Evolutionary conservation across 441 rosid species (phyloP), one percentile per base, ranked within the genome.

Genomic region (Aquilaria agallochum): DNA sequence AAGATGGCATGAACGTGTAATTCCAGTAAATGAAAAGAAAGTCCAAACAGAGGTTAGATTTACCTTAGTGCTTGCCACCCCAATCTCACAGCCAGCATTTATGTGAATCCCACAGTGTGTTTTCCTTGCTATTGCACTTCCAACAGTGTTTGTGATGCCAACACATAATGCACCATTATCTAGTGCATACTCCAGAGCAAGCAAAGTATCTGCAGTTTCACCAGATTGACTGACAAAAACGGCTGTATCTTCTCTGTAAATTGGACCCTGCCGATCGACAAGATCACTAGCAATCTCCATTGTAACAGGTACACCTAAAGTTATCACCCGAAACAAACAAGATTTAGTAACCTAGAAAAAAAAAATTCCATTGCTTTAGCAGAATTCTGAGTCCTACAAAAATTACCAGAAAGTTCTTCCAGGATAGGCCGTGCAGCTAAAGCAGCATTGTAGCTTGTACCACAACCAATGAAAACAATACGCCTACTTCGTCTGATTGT

Each of bases 241-340:
- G 4, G 96, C 97, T 2, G 99, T 95, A 70, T 95, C 99, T 80
- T 95, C 97, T 74, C 99, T 83, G 76, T 89, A 89, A 69, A 95
- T 91, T 31, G 97, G 97, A 75, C 97, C 99, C 74, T 84, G 89
- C 64, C 96, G 61, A 71, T 95, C 99, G 83, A 82, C 72, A n/a
- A 95, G 85, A 83, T 95, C 97, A 72, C 99, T 95, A 56, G 99
- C 97, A 31, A 95, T 83, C 80, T 95, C 99, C 96, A 91, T 91
- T 20, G 96, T 91, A 58, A 91, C 97, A 27, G 97, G 96, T 49
- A 95, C 80, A 67, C 92, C 99, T 91, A 58, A 44, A 61, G 49
- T 62, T 62, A 47, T 56, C 60, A 59, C 11, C 44, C 60, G 55
- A 40, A 13, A 59, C 4, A 52, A 55, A 13, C 14, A 46, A 50